These are phyloP conservation scores for Trichosporon sp. DNA, from an alignment of 1,284 basidiomycete genomes.

Conservation along the genomic window DNA sequence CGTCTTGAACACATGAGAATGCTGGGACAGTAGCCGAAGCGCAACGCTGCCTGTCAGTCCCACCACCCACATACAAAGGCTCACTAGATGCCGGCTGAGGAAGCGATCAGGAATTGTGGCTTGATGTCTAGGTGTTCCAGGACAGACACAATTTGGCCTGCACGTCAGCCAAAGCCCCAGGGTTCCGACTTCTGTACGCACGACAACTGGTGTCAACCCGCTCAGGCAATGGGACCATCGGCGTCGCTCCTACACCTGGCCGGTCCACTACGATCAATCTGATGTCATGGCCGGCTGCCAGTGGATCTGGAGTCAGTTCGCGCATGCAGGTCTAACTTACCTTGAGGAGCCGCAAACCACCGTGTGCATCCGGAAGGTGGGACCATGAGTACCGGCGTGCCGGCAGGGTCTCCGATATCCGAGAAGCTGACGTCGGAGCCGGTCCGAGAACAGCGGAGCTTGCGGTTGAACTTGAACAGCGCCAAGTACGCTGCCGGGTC, in stretches of 20 bases:
- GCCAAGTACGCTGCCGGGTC: slow-evolving; percentile 36
- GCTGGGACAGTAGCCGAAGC: slow-evolving; percentile 32
- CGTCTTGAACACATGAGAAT: slow-evolving; percentile 26
- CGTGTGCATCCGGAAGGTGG: slow-evolving; percentile 40
- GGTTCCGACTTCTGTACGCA: slow-evolving; percentile 11
- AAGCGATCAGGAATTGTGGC: slow-evolving; percentile 34
- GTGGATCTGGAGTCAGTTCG: slow-evolving; percentile 29
- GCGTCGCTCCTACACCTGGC: slow-evolving; percentile 40
- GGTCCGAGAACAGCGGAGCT: slow-evolving; percentile 37
- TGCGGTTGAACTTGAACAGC: slow-evolving; percentile 31
- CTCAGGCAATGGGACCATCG: slow-evolving; percentile 29
- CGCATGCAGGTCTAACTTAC: slow-evolving; percentile 17
- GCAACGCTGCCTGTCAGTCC: slow-evolving; percentile 28
- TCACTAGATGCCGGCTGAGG: slow-evolving; percentile 43
- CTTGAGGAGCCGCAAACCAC: slow-evolving; percentile 43
- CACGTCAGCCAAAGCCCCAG: neutral
- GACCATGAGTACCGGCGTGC: slow-evolving; percentile 36
- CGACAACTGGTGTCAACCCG: slow-evolving; percentile 35
- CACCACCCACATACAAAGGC: slow-evolving; percentile 1
- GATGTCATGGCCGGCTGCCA: slow-evolving; percentile 32
- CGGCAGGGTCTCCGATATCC: slow-evolving; percentile 39
- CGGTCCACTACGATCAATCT: slow-evolving; percentile 41
- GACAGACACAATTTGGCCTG: slow-evolving; percentile 40
- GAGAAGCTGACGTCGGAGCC: slow-evolving; percentile 32
- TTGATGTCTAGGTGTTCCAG: slow-evolving; percentile 37